phyloP scores from a whole-genome alignment of 106 monocot genomes.

The Triglochin maritima region DNA sequence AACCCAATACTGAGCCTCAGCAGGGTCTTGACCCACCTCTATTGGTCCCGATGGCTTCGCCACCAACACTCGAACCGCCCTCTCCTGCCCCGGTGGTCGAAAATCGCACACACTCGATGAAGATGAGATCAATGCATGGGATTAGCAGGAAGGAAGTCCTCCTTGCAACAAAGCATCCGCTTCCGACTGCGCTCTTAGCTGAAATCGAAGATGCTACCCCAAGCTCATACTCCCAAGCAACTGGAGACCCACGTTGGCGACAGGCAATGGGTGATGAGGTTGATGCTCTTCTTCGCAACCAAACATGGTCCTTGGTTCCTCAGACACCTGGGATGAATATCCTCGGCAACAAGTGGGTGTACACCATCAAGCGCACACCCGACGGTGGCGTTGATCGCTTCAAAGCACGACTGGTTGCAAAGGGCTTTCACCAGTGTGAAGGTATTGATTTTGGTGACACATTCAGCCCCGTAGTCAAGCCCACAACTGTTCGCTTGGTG shows the following conservation, averaged over 20 bases:
- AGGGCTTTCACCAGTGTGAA: background rate
- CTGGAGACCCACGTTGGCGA: background rate
- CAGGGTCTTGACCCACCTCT: background rate
- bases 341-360: constrained; percentile 1
- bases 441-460: background rate
- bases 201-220: background rate
- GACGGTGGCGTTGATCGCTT: background rate
- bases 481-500: background rate
- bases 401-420: background rate
- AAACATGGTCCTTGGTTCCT: constrained; percentile 2
- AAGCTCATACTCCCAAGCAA: background rate
- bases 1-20: background rate
- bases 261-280: background rate
- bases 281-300: background rate
- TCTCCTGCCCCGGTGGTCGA: background rate
- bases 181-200: background rate
- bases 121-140: background rate
- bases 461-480: constrained; percentile 1
- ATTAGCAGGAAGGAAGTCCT: background rate
- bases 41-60: background rate
- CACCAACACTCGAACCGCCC: background rate
- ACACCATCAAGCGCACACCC: background rate
- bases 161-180: background rate
- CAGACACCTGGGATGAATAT: background rate
- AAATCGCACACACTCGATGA: background rate